Percentiles rank a stretch among this genome's conserved stretches.
Conservation (phyloP, 1,284 basidiomycete genomes). For the Vanrija sp. region DNA sequence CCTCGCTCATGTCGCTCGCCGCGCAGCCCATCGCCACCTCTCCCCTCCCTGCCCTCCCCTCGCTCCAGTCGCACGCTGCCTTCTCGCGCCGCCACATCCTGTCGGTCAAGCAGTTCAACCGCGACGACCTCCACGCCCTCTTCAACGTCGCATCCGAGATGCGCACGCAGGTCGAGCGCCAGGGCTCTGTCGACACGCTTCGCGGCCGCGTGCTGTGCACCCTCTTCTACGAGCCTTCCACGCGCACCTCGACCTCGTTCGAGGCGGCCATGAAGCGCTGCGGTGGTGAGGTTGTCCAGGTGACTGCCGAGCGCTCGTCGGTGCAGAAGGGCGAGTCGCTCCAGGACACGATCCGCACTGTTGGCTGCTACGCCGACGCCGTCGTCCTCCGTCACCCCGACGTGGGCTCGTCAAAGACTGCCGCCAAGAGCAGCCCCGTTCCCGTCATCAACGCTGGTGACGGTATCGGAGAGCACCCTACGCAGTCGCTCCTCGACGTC, state of each 20-base stretch:
- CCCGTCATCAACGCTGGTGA: constrained; percentile 97
- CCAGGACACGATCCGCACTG: constrained; percentile 87
- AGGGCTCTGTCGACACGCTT: constrained; percentile 82
- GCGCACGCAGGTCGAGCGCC: constrained; percentile 90
- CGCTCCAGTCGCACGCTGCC: constrained; percentile 60
- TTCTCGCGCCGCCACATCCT: constrained; percentile 87
- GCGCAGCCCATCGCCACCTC: constrained; percentile 18
- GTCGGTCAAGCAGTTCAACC: constrained; percentile 87
- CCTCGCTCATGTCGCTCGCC: constrained; percentile 42
- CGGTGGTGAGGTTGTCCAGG: constrained; percentile 87
- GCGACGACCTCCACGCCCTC: constrained; percentile 86
- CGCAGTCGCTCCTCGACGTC: constrained; percentile 89
- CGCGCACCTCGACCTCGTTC: constrained; percentile 93
- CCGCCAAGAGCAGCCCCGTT: constrained; percentile 91
- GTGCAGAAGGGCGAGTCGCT: constrained; percentile 93
- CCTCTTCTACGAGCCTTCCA: constrained; percentile 98
- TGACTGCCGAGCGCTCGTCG: constrained; percentile 77
- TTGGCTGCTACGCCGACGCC: constrained; percentile 94
- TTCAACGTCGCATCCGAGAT: constrained; percentile 96
- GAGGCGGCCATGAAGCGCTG: constrained; percentile 98
- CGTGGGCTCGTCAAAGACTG: constrained; percentile 82
- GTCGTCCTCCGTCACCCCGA: constrained; percentile 93
- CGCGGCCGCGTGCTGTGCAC: constrained; percentile 89
- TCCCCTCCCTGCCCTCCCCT: constrained; percentile 49
- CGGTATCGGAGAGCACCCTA: constrained; percentile 95